Base-by-base conservation (phyloP, 257 asterid genomes). In the Dorcoceras hygrometricum region DNA sequence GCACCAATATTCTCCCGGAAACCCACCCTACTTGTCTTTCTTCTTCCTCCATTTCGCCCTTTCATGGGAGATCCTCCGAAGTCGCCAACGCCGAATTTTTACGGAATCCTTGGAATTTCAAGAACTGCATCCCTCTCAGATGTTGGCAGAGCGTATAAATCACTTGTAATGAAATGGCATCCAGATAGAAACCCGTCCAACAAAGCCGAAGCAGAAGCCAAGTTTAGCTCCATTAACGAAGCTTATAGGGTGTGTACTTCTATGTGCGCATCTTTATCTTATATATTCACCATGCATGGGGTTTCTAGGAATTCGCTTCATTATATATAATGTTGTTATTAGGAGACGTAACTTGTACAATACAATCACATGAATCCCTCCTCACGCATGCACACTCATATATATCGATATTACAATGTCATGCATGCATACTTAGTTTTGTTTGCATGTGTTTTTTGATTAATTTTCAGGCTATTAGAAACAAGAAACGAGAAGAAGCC, bases 211-310 rank as follows among this genome's bases (percentile, higher is more conserved):
- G 95, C 91, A 14, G 76, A 85, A 69, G 92, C 78, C 78, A 81
- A 72, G 59, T 76, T 88, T 69, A 70, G 63, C 69, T 80, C 89
- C 81, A 90, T 90, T 71, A 77, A 85, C 56, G 96, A 90, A 76
- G 99, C 99, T 68, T 90, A 88, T 71, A 82, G 81, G 91, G 97
- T 93, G 77, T 20, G 74, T 51, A 22, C 14, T n/a, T n/a, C n/a
- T n/a, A n/a, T n/a, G n/a, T n/a, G n/a, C n/a, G n/a, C 63, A 67
- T 18, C 27, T 16, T n/a, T 57, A 67, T 18, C 26, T 16, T 25
- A 36, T n/a, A n/a, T n/a, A n/a, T n/a, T n/a, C n/a, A n/a, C n/a
- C n/a, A n/a, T n/a, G 12, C 39, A 32, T 32, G 39, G 39, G 46
- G 10, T 36, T 8, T 46, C 22, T 4, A 43, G 16, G 51, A 43